Evolutionary conservation across 2,329 filamentous ascomycete species (phyloP), one percentile per base, ranked within the genome.

Genomic region (Aspergillus pseudoglaucus): DNA sequence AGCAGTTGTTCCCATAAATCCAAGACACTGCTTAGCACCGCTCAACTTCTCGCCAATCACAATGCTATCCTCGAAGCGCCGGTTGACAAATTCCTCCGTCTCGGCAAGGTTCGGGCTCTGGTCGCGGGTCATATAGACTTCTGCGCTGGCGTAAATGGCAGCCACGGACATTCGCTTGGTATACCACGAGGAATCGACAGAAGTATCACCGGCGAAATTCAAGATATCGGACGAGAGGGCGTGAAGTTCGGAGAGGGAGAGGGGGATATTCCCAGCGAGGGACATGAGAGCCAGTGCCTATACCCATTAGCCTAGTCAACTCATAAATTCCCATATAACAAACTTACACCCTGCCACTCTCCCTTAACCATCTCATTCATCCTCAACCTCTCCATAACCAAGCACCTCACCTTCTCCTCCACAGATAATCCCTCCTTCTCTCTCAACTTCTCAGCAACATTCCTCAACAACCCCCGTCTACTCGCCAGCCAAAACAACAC

Each of bases 91-190:
- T 8, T 81, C 77, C 55, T 84, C 83, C 3, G 93, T 97, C 53
- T 90, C 87, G 8, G 63, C 66, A 59, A 87, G 93, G n/a, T 80
- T 81, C 0, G 78, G 72, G 3, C 85, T 90, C 51, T 75, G 77
- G 68, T 97, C 93, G 50, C 86, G 90, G 18, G 90, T 96, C 90
- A 97, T 96, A 71, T 90, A 95, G 4, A 96, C 75, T 70, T 98
- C 93, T 47, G 85, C 80, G 30, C 84, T 82, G 45, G 88, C 88
- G 62, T 87, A 88, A n/a, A 87, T 76, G 2, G 77, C 76, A 0
- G 80, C 76, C 20, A 88, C 66, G 0, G 75, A 78, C 7, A 81
- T 76, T 3, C 84, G 76, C 64, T 85, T 86, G 2, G 83, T 83
- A 59, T 98, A 98, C 93, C 93, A 98, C 4, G 83, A 84, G 3